phyloP scores from a whole-genome alignment of 2,329 filamentous ascomycete species.

The Chaetomium globosum region DNA sequence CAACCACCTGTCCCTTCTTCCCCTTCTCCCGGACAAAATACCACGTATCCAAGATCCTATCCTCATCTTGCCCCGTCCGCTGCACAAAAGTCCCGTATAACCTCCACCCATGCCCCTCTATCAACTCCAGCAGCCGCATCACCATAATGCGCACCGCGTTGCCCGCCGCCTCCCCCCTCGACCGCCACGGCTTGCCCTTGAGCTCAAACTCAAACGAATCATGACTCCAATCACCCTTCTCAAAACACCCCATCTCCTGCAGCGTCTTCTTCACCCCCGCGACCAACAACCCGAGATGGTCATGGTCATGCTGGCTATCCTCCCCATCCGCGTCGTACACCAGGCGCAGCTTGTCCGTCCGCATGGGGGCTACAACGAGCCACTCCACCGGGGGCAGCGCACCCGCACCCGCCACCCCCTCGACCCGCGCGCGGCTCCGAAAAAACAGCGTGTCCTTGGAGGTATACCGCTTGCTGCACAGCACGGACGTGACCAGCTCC shows the following conservation, averaged over 20 bases:
- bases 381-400: constrained; percentile 28
- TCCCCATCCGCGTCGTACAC: constrained; percentile 22
- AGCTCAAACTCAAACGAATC: constrained; percentile 35
- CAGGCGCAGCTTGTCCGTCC: constrained; percentile 27
- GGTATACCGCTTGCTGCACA: constrained; percentile 27
- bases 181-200: constrained; percentile 32
- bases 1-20: neutral
- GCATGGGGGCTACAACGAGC: constrained; percentile 25
- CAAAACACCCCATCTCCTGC: constrained; percentile 23
- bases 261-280: constrained; percentile 25
- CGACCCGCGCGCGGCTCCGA: too few species aligned
- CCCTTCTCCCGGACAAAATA: constrained; percentile 32
- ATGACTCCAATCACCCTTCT: constrained; percentile 30
- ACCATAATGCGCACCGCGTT: constrained; percentile 31
- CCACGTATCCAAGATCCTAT: constrained; percentile 33
- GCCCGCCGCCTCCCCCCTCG: constrained; percentile 22
- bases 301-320: constrained; percentile 3
- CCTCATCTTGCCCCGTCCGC: constrained; percentile 30
- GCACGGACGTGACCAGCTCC: constrained; percentile 28
- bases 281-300: constrained; percentile 26
- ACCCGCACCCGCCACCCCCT: neutral
- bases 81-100: constrained; percentile 29
- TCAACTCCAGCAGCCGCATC: constrained; percentile 31
- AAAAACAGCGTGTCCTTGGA: constrained; percentile 36
- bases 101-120: constrained; percentile 33